phyloP scores from a whole-genome alignment of 2,329 filamentous ascomycete species.

The Didymella pomorum region DNA sequence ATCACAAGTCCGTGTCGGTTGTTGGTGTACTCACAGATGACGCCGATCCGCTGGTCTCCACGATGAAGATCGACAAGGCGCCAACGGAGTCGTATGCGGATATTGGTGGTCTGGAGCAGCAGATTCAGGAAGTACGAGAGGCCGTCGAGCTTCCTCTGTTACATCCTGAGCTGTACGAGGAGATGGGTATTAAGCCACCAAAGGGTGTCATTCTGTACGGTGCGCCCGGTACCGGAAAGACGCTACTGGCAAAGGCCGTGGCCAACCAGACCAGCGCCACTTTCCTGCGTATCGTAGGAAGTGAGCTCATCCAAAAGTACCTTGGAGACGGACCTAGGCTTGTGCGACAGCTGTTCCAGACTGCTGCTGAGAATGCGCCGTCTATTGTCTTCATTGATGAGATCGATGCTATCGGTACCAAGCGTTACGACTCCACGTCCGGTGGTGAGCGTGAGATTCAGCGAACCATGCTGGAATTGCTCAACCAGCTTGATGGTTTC shows the following conservation, averaged over 20 bases:
- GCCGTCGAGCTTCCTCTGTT: conserved; percentile 94
- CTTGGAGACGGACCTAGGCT: conserved; percentile 93
- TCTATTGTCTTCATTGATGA: conserved; percentile 99
- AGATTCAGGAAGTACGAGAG: conserved; percentile 98
- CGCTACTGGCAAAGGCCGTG: conserved; percentile 92
- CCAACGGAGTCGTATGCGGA: conserved; percentile 98
- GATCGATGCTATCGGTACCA: conserved; percentile 98
- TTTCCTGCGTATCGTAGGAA: conserved; percentile 95
- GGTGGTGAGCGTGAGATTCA: conserved; percentile 97
- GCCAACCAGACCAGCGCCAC: conserved; percentile 99
- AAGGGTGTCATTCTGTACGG: conserved; percentile 99
- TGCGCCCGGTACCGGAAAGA: conserved; percentile 96
- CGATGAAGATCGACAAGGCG: conserved; percentile 99
- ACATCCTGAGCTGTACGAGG: conserved; percentile 96
- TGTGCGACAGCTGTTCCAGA: conserved; percentile 95
- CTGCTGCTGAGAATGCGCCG: conserved; percentile 93
- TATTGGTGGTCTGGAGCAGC: conserved; percentile 92
- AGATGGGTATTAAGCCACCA: conserved; percentile 99
- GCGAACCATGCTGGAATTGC: conserved; percentile 96
- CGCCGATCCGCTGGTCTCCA: conserved; percentile 90
- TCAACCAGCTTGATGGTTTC: conserved; percentile 98
- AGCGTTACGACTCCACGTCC: conserved; percentile 96
- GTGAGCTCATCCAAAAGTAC: conserved; percentile 98
- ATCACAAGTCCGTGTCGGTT: conserved; percentile 98
- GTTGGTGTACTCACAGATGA: conserved; percentile 97